These are phyloP conservation scores for Hypoxylon sp. DNA, from an alignment of 2,329 filamentous ascomycete genomes.

Conservation along the genomic window DNA sequence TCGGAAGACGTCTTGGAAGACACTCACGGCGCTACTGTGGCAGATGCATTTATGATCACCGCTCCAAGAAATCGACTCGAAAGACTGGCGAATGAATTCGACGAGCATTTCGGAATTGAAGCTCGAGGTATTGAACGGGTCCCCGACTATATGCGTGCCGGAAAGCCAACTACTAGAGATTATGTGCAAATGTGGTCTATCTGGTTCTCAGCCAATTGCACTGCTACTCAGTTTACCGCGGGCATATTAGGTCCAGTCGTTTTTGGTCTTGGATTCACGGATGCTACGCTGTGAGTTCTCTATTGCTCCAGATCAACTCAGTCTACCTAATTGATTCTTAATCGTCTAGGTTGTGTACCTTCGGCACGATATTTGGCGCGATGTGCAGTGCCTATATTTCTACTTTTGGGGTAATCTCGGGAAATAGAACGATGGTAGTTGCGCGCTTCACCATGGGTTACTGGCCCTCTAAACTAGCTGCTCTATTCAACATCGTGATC, in stretches of 20 bases:
- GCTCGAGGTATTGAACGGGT: slow-evolving; percentile 60
- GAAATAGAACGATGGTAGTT: slow-evolving; percentile 52
- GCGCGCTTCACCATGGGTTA: slow-evolving; percentile 55
- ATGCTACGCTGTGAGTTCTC: slow-evolving; percentile 12
- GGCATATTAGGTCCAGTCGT: slow-evolving; percentile 53
- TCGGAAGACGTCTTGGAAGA: not conserved
- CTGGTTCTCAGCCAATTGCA: slow-evolving; percentile 63
- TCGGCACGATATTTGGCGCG: slow-evolving; percentile 49
- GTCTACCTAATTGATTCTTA: slow-evolving; percentile 3
- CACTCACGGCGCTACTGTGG: not conserved
- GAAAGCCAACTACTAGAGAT: slow-evolving; percentile 47
- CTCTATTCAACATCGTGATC: slow-evolving; percentile 52
- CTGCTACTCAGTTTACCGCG: slow-evolving; percentile 59
- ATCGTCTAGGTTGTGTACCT: slow-evolving; percentile 44
- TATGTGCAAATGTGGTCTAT: slow-evolving; percentile 45
- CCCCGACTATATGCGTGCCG: slow-evolving; percentile 55
- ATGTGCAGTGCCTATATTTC: slow-evolving; percentile 51
- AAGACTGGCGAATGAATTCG: slow-evolving; percentile 15
- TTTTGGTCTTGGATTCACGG: slow-evolving; percentile 49
- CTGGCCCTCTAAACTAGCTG: slow-evolving; percentile 53
- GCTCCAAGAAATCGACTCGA: slow-evolving; percentile 10
- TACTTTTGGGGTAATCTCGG: slow-evolving; percentile 50
- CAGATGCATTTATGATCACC: slow-evolving; percentile 13
- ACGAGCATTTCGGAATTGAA: slow-evolving; percentile 50
- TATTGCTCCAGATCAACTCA: not conserved